These are phyloP conservation scores for Lasiosphaeria hispida DNA, from an alignment of 495 filamentous ascomycete species.

Conservation along the genomic window DNA sequence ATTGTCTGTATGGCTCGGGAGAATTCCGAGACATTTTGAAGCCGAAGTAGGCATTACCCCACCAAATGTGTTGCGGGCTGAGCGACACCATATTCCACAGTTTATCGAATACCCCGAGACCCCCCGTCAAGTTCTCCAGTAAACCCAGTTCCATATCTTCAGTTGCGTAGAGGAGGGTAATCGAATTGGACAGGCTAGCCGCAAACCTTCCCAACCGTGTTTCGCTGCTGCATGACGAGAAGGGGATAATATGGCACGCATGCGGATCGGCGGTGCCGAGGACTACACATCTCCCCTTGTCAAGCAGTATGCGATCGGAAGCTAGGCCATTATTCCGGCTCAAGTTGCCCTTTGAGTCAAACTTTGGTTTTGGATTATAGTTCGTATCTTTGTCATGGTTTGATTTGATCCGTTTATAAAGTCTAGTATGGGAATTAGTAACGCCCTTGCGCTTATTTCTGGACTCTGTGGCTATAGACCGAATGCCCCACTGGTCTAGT, in stretches of 20 bases:
- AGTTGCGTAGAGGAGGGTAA: background rate
- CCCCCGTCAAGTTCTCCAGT: background rate
- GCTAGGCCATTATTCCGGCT: background rate
- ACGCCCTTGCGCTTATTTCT: background rate
- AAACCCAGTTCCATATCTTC: background rate
- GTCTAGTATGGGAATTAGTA: too few relatives aligned
- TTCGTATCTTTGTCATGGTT: background rate
- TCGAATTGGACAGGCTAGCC: background rate
- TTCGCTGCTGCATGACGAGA: background rate
- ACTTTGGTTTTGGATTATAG: background rate
- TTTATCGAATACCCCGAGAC: background rate
- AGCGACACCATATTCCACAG: background rate
- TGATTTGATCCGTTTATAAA: background rate
- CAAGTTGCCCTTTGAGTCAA: background rate
- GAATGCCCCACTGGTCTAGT: too few relatives aligned
- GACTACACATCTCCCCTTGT: background rate
- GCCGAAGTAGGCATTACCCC: background rate
- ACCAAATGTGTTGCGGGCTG: background rate
- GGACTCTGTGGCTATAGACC: background rate
- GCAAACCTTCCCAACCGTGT: background rate
- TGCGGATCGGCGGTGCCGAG: background rate
- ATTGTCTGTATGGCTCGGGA: background rate
- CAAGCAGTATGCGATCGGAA: background rate
- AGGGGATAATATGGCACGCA: conserved; percentile 2
- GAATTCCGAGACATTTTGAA: background rate